Evolutionary conservation across 345 rosid species (phyloP).

Genomic region (Pistacia vera): DNA sequence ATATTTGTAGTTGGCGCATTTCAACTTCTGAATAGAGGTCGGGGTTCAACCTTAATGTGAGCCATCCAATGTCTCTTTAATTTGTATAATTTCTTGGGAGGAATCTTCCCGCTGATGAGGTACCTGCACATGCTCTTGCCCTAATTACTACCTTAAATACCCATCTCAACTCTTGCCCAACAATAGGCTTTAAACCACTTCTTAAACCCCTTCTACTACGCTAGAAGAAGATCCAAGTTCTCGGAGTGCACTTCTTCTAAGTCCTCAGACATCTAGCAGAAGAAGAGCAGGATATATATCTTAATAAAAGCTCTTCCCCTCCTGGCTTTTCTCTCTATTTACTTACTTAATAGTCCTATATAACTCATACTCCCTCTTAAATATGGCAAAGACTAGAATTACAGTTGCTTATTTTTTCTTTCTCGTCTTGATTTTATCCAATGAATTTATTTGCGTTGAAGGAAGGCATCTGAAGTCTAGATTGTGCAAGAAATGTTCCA

Average conservation of each 20-base stretch:
- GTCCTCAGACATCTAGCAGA: neutral
- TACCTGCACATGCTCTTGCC: constrained; percentile 34
- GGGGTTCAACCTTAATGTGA: constrained; percentile 28
- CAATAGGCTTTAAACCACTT: neutral
- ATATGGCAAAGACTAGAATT: constrained; percentile 27
- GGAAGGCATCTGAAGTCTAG: constrained; percentile 39
- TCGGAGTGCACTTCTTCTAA: neutral
- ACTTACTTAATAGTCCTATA: neutral
- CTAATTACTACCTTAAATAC: constrained; percentile 5
- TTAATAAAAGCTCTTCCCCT: too few relatives aligned
- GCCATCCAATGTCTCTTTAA: constrained; percentile 33
- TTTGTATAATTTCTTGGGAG: constrained; percentile 15
- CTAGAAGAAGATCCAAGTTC: neutral
- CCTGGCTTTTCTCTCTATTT: neutral
- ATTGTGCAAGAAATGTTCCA: constrained; percentile 22
- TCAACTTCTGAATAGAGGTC: constrained; percentile 28
- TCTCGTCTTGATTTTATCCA: constrained; percentile 33
- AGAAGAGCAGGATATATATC: neutral
- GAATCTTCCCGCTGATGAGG: constrained; percentile 30
- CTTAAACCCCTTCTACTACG: constrained; percentile 10
- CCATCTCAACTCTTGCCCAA: neutral
- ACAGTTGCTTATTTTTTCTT: constrained; percentile 18
- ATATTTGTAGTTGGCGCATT: constrained; percentile 28
- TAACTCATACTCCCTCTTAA: neutral
- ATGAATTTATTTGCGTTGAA: constrained; percentile 30